A percentile compares a stretch with the other conserved stretches of the same genome.
Evolutionary conservation across 2,329 filamentous ascomycete species (phyloP).

Genomic region (Nemania serpens): DNA sequence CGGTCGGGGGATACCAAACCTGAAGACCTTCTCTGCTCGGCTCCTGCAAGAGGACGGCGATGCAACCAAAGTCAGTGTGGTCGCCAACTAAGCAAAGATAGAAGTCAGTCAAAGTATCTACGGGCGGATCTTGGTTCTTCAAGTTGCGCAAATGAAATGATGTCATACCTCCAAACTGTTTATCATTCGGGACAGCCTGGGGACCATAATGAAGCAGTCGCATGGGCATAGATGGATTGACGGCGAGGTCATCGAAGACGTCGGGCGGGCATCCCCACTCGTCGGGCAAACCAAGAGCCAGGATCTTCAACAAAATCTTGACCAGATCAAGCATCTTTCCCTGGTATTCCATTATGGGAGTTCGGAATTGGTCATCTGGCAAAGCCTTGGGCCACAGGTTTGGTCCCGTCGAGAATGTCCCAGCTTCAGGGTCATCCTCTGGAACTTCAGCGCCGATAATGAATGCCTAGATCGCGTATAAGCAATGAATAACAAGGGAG

Average conservation of each 20-base stretch:
- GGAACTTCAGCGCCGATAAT: conserved; percentile 35
- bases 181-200: conserved; percentile 28
- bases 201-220: conserved; percentile 38
- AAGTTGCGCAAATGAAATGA: neutral
- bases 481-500: neutral
- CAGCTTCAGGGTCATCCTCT: conserved; percentile 34
- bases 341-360: conserved; percentile 37
- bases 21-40: conserved; percentile 38
- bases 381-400: conserved; percentile 38
- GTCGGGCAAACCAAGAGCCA: conserved; percentile 33
- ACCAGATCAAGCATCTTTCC: conserved; percentile 37
- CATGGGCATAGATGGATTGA: conserved; percentile 36
- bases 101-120: neutral
- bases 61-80: conserved; percentile 41
- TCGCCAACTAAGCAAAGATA: conserved; percentile 30
- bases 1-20: conserved; percentile 35
- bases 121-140: neutral
- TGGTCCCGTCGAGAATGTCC: conserved; percentile 39
- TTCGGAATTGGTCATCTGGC: conserved; percentile 34
- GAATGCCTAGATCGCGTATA: conserved; percentile 27
- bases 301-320: conserved; percentile 35
- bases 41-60: conserved; percentile 41
- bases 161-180: conserved; percentile 34
- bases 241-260: conserved; percentile 30
- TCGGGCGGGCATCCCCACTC: conserved; percentile 32